Base-by-base conservation (phyloP, 140 eudicot species). In the Ambrosia hybrid region DNA sequence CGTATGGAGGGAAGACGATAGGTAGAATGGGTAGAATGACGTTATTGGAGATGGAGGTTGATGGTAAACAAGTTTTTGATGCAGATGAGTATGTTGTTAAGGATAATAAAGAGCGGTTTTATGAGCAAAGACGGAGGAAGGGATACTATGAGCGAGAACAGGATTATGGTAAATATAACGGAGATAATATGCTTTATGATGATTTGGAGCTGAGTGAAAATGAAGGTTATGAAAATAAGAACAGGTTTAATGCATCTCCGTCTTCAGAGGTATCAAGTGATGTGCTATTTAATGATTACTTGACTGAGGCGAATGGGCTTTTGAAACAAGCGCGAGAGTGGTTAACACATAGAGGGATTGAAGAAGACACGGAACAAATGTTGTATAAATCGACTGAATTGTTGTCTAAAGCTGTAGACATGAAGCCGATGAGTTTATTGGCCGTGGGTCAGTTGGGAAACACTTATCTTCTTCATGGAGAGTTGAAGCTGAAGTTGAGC, bases 361-460 rank as follows among this genome's bases (percentile, higher is more conserved):
- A 90, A 78, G 78, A 75, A 43, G 72, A 68, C 51, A 94, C 84
- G 4, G 99, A 94, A 68, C 73, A 85, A 48, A 83, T 80, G 78
- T 41, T 94, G 60, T 78, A 84, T 64, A 81, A 82, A 51, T 84
- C 97, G 0, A 86, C 96, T 4, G 60, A 68, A 21, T 69, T 94
- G 79, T 88, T 94, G 17, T 77, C 87, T 12, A 85, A 85, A 85
- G 99, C 99, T 9, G 67, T 85, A 67, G 87, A 83, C 39, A 78
- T 90, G 82, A 90, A 93, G 73, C 99, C 99, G 6, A 88, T 90
- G 99, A 94, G 99, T 73, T 85, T 94, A 77, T 74, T 94, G 67
- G 99, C 99, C 4, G 85, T 88, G 70, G 99, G 99, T 9, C 99
- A 86, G 65, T 81, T 94, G 81, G 99, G 99, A 48, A 94, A 94